Base-by-base conservation (phyloP, 352 stramenopile species). In the Peronospora destructor region DNA sequence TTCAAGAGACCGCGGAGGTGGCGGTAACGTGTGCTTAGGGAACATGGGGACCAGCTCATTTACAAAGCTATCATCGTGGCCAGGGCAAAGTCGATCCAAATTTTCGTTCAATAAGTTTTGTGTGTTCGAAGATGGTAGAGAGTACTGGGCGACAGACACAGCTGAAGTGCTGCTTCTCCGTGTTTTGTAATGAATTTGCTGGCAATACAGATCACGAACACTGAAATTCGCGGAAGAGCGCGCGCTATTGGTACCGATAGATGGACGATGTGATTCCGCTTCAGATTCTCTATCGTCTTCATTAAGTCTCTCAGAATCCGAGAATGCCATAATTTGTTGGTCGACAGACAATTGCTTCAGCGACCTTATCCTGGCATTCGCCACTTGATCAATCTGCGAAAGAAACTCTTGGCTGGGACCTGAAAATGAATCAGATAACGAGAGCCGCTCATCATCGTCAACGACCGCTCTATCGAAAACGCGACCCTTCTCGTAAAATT, bases 41-140 rank as follows among this genome's bases (percentile, higher is more conserved):
- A 89, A 89, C 44, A 89, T 78, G 6, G 77, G 75, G 0, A 89
- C 59, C 25, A 89, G 38, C 14, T 75, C 57, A 45, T 85, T 81
- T 25, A 84, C 59, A 7, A 87, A 72, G 30, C 64, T 71, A 28
- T 78, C 68, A 16, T 74, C 51, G 6, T 59, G 36, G 5, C 14
- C 58, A 52, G 41, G 26, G 8, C 49, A 46, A 1, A 57, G 28
- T 0, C 50, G 56, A 44, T 61, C 49, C n/a, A 80, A 58, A 28
- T 57, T 84, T 13, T 76, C 70, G 37, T 75, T 65, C 33, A 85
- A 71, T 7, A 69, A 89, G 45, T 69, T 87, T 26, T 81, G 68
- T 17, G 71, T 71, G 17, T 86, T 73, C 0, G 76, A 85, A 8
- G 64, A 53, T 21, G 73, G 76, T 44, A 87, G 50, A 25, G 75